Evolutionary conservation across 306 rosid genomes (phyloP).

Genomic region (Citrullus mucosospermus): DNA sequence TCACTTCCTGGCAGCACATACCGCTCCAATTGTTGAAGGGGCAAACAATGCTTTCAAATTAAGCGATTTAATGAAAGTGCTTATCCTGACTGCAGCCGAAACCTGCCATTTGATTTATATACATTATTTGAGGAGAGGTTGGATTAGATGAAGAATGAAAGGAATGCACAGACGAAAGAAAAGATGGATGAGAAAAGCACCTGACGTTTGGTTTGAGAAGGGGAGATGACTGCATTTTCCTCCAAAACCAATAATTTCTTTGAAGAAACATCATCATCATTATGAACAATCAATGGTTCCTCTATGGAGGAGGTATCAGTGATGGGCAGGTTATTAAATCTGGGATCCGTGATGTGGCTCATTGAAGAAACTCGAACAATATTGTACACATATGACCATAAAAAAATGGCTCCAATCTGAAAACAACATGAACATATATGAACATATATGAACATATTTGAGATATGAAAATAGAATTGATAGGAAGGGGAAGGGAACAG

Average conservation of each 20-base stretch:
- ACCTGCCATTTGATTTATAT: conserved; percentile 8
- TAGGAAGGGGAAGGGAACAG: neutral
- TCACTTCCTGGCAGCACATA: conserved; percentile 7
- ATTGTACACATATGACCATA: conserved; percentile 82
- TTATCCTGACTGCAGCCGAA: conserved; percentile 14
- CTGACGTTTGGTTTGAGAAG: conserved; percentile 22
- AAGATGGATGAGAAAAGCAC: conserved; percentile 13
- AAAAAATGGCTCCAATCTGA: conserved; percentile 54
- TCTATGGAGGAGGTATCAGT: conserved; percentile 9
- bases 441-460: too few relatives aligned
- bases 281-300: conserved; percentile 7
- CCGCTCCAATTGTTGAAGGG: conserved; percentile 82
- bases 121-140: too few relatives aligned
- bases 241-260: conserved; percentile 1
- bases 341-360: conserved; percentile 5
- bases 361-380: conserved; percentile 52
- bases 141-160: neutral
- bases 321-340: conserved; percentile 8
- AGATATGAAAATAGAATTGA: neutral
- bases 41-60: conserved; percentile 50
- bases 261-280: conserved; percentile 7
- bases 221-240: conserved; percentile 19
- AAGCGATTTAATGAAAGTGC: conserved; percentile 11
- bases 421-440: neutral
- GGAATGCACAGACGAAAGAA: neutral